A percentile compares a stretch with the other conserved stretches of the same genome.
phyloP scores from a whole-genome alignment of 768 basidiomycete genomes.

The Kwoniella europaea region DNA sequence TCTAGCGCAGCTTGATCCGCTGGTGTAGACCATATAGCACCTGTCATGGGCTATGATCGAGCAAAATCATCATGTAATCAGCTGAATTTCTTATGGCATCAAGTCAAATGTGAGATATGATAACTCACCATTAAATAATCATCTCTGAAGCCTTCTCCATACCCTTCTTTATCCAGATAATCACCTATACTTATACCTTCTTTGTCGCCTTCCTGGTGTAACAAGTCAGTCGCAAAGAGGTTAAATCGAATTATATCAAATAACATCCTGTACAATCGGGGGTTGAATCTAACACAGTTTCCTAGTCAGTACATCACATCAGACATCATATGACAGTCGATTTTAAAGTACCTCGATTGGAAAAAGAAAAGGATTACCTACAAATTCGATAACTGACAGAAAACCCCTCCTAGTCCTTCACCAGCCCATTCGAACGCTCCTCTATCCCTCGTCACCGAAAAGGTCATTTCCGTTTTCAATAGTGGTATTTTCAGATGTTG shows the following conservation, averaged over 20 bases:
- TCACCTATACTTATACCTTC: slow-evolving; percentile 63
- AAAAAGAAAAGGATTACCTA: slow-evolving; percentile 17
- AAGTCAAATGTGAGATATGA: no score
- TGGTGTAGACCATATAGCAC: slow-evolving; percentile 78
- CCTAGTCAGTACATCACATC: no score
- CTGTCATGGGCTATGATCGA: slow-evolving; percentile 71
- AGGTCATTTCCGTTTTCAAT: slow-evolving; percentile 74
- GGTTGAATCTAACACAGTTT: slow-evolving; percentile 42
- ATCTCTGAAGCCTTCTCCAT: slow-evolving; percentile 71
- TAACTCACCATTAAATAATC: slow-evolving; percentile 73
- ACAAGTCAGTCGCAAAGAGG: slow-evolving; percentile 66
- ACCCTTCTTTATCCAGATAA: slow-evolving; percentile 68
- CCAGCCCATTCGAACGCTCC: slow-evolving; percentile 80
- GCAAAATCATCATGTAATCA: no score
- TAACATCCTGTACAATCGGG: slow-evolving; percentile 54
- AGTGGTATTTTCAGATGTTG: slow-evolving; percentile 63
- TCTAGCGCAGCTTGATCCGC: slow-evolving; percentile 71
- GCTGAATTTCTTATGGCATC: no score
- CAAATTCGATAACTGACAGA: slow-evolving; percentile 68
- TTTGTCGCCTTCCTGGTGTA: slow-evolving; percentile 54
- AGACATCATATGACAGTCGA: no score
- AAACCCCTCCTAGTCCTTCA: slow-evolving; percentile 67
- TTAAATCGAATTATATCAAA: slow-evolving; percentile 69
- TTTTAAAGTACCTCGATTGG: background rate
- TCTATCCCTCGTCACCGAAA: slow-evolving; percentile 72